Evolutionary conservation across 805 yeast species (phyloP).

Genomic region (Wickerhamia fluorescens): DNA sequence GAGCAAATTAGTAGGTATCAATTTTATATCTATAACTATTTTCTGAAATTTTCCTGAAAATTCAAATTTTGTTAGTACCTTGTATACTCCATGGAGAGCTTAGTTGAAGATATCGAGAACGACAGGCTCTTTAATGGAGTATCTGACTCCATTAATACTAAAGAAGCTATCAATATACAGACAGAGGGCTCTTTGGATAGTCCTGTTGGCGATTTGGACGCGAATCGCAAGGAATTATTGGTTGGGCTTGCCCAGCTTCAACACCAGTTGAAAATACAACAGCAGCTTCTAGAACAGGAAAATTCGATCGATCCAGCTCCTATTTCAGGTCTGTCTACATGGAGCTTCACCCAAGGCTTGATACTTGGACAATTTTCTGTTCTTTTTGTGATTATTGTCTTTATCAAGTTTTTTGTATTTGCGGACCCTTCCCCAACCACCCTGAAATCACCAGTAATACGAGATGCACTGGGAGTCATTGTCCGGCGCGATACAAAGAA

Average conservation of each 20-base stretch:
- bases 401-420: conserved; percentile 70
- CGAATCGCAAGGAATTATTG: no score
- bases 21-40: no score
- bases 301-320: conserved; percentile 6
- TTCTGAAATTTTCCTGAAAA: no score
- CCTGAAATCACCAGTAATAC: conserved; percentile 12
- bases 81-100: no score
- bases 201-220: no score
- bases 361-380: conserved; percentile 70
- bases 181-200: no score
- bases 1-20: no score
- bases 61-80: no score
- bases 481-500: conserved; percentile 24
- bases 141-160: no score
- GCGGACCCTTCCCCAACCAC: conserved; percentile 52
- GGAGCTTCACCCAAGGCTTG: conserved; percentile 77
- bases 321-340: conserved; percentile 13
- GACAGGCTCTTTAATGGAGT: no score
- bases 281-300: conserved; percentile 24
- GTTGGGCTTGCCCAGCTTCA: conserved; percentile 14
- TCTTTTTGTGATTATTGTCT: conserved; percentile 51
- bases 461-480: conserved; percentile 27
- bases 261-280: conserved; percentile 22
- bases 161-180: no score
- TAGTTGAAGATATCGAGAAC: no score